phyloP scores from a whole-genome alignment of 352 stramenopile species.

The Phytophthora pisi region DNA sequence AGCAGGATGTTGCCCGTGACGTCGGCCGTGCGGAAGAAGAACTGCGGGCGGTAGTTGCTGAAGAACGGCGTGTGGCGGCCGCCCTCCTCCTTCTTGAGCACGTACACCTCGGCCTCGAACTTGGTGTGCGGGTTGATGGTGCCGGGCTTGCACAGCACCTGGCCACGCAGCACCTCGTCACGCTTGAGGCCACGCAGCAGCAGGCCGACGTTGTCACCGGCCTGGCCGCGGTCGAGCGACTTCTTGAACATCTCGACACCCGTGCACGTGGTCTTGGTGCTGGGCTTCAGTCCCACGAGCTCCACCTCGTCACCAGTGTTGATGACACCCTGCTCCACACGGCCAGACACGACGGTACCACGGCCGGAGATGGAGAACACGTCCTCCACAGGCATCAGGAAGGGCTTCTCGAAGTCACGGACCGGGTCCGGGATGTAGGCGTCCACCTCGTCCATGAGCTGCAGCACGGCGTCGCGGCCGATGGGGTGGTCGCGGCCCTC shows the following conservation, averaged over 20 bases:
- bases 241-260: conserved; percentile 99
- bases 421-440: conserved; percentile 87
- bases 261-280: conserved; percentile 61
- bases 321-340: conserved; percentile 91
- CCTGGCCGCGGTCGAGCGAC: conserved; percentile 91
- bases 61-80: conserved; percentile 98
- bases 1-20: conserved; percentile 92
- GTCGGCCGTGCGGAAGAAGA: conserved; percentile 97
- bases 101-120: conserved; percentile 97
- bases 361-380: conserved; percentile 97
- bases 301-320: conserved; percentile 65
- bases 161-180: conserved; percentile 93
- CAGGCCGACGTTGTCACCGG: conserved; percentile 96
- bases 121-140: conserved; percentile 90
- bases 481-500: conserved; percentile 90
- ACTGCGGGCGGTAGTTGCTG: conserved; percentile 97
- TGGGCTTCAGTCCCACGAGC: conserved; percentile 49
- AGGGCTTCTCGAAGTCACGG: conserved; percentile 95
- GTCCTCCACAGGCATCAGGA: conserved; percentile 98
- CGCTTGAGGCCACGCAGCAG: conserved; percentile 94
- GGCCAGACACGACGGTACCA: conserved; percentile 97
- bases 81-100: conserved; percentile 96
- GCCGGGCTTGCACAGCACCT: conserved; percentile 90
- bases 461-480: conserved; percentile 85
- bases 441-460: conserved; percentile 94